phyloP scores from a whole-genome alignment of 306 rosid species.

The Datisca glomerata region DNA sequence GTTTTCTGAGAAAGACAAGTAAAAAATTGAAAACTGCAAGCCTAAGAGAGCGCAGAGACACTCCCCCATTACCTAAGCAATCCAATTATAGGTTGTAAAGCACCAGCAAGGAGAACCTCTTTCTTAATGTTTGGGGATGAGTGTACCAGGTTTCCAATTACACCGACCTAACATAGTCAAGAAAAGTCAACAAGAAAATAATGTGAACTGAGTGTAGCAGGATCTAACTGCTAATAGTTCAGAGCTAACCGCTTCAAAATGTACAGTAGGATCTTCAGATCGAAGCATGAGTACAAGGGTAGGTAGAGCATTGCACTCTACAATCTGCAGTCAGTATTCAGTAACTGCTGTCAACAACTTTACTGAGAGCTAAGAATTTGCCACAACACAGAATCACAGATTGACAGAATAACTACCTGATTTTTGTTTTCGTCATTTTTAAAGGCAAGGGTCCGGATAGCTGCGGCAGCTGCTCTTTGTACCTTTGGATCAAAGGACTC shows the following conservation, averaged over 20 bases:
- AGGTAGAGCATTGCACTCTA: conserved; percentile 98
- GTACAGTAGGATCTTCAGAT: conserved; percentile 93
- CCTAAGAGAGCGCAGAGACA: too few relatives aligned
- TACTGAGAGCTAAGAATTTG: conserved; percentile 15
- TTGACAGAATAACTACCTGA: conserved; percentile 48
- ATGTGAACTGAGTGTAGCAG: conserved; percentile 11
- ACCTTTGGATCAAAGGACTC: conserved; percentile 78
- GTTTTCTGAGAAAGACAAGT: not conserved
- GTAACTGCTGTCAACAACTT: too few relatives aligned
- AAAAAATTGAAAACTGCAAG: not conserved
- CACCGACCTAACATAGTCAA: conserved; percentile 80
- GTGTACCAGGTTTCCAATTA: conserved; percentile 93
- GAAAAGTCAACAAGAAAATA: conserved; percentile 21
- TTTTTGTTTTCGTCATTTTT: conserved; percentile 90
- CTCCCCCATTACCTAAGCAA: conserved; percentile 94
- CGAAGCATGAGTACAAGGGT: conserved; percentile 87
- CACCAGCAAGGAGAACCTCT: conserved; percentile 94
- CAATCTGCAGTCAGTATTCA: too few relatives aligned
- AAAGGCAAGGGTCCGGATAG: conserved; percentile 85
- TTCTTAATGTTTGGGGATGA: conserved; percentile 94
- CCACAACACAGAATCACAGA: conserved; percentile 13
- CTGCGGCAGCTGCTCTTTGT: conserved; percentile 98
- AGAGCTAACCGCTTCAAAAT: conserved; percentile 97
- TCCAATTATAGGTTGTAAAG: conserved; percentile 94
- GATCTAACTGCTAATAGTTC: conserved; percentile 4